Percentiles rank a stretch among this genome's conserved stretches.
phyloP scores from a whole-genome alignment of 2,329 filamentous ascomycete species.

The Alternaria infectoria region DNA sequence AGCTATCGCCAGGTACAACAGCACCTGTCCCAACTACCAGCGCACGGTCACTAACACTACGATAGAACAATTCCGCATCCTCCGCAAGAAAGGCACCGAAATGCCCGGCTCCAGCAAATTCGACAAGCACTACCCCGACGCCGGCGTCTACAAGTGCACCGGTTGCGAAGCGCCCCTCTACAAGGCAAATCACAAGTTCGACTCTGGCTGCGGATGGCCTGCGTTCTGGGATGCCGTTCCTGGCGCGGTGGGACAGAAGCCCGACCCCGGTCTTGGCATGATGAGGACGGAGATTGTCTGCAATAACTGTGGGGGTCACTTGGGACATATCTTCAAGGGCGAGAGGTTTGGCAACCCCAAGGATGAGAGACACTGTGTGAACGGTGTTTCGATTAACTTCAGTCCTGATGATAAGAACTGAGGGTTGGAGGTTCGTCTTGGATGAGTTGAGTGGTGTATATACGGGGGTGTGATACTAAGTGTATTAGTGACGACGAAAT shows the following conservation, averaged over 20 bases:
- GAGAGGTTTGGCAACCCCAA: conserved; percentile 85
- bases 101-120: conserved; percentile 78
- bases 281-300: conserved; percentile 90
- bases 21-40: neutral
- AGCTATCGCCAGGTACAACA: conserved; percentile 71
- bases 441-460: neutral
- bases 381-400: conserved; percentile 89
- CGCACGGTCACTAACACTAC: conserved; percentile 13
- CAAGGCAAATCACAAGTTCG: conserved; percentile 93
- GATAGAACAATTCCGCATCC: conserved; percentile 91
- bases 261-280: conserved; percentile 82
- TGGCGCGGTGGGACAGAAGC: conserved; percentile 82
- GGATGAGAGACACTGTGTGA: conserved; percentile 96
- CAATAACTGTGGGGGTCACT: conserved; percentile 88
- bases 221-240: conserved; percentile 97
- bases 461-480: neutral
- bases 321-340: conserved; percentile 91
- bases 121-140: conserved; percentile 79
- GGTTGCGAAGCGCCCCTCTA: conserved; percentile 89
- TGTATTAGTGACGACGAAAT: conserved; percentile 9
- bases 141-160: conserved; percentile 85
- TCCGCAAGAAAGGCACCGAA: conserved; percentile 93
- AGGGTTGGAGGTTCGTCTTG: conserved; percentile 35
- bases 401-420: conserved; percentile 67
- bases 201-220: conserved; percentile 95